Percentiles rank a stretch among this genome's conserved stretches.
Conservation (phyloP, 169 alveolate genomes). For the Plasmodium sp. region DNA sequence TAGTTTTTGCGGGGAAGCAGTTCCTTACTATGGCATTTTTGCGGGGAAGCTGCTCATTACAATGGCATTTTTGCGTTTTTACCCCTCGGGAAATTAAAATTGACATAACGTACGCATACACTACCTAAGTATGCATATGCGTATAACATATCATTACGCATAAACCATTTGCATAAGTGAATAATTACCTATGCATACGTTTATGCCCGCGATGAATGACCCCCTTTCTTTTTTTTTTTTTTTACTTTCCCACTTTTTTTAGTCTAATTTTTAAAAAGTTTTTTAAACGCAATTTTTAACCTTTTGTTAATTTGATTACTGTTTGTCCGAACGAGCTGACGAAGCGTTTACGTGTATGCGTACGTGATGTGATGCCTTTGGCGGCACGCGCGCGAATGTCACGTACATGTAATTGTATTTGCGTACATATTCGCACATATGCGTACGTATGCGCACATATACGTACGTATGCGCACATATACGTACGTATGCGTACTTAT, state of each 20-base stretch:
- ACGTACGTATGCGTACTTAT: not conserved
- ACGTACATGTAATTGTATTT: not conserved
- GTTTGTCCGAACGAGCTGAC: conserved; percentile 5
- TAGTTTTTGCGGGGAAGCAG: not conserved
- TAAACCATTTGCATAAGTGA: not conserved
- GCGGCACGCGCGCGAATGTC: not conserved
- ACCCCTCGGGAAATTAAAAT: conserved; percentile 2
- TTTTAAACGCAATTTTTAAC: not conserved
- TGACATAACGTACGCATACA: not conserved
- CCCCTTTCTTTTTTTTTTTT: not conserved
- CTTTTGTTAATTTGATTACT: conserved; percentile 5
- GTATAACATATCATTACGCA: not conserved
- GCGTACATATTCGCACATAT: not conserved
- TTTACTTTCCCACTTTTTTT: not conserved
- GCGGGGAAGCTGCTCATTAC: not conserved
- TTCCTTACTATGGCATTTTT: not conserved
- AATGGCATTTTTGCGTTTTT: not conserved
- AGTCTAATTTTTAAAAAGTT: conserved; percentile 11
- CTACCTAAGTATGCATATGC: not conserved
- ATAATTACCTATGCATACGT: not conserved
- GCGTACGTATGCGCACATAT: not conserved
- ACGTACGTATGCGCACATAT: not conserved
- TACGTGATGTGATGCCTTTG: not conserved
- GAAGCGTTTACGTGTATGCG: not conserved
- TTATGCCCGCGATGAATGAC: not conserved